phyloP scores from a whole-genome alignment of 257 asterid species.

The Scutellaria baicalensis region DNA sequence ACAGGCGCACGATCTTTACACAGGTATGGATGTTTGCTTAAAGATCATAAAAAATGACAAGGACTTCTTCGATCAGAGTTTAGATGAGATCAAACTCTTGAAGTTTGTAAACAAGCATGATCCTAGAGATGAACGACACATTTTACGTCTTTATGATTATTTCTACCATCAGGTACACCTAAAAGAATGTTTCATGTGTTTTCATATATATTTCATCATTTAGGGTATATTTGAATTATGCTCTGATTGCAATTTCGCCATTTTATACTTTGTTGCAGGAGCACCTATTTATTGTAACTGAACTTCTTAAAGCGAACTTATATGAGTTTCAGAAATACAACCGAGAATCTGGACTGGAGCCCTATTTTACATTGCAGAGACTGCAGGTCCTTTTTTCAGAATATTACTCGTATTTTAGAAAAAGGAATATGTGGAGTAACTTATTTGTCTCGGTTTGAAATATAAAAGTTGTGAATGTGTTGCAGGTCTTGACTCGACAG shows the following conservation, averaged over 20 bases:
- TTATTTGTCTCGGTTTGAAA: neutral
- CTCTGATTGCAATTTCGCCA: neutral
- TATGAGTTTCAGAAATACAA: constrained; percentile 89
- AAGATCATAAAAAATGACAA: constrained; percentile 95
- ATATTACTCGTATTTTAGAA: neutral
- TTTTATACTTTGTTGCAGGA: constrained; percentile 47
- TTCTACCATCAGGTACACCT: constrained; percentile 81
- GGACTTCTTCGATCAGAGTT: constrained; percentile 95
- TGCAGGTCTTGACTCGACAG: constrained; percentile 73
- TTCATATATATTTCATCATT: neutral
- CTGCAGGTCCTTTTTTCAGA: constrained; percentile 54
- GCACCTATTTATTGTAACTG: constrained; percentile 92
- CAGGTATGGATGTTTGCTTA: constrained; percentile 81
- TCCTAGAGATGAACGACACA: constrained; percentile 71
- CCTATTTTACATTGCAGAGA: constrained; percentile 66
- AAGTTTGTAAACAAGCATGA: constrained; percentile 91
- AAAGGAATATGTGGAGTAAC: neutral
- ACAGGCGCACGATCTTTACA: constrained; percentile 79
- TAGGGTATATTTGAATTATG: neutral
- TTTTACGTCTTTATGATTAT: constrained; percentile 89
- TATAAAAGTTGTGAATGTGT: constrained; percentile 7
- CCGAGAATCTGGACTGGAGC: constrained; percentile 75
- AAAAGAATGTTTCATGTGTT: neutral
- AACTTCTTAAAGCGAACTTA: constrained; percentile 85
- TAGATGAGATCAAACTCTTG: constrained; percentile 91